These are phyloP conservation scores for Starmerella davenportii DNA, from an alignment of 805 yeast genomes.

Conservation along the genomic window DNA sequence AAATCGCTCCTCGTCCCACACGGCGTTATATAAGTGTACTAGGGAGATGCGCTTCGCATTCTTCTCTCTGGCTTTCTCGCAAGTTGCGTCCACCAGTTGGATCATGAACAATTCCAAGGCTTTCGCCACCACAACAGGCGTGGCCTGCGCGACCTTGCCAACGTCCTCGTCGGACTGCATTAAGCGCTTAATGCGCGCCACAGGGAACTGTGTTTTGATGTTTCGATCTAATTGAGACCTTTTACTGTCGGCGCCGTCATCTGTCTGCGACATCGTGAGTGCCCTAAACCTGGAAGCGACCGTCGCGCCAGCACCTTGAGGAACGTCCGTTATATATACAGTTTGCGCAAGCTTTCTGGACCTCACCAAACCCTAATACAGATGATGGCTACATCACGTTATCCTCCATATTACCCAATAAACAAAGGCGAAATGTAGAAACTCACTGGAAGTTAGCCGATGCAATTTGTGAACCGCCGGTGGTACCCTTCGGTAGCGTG, in stretches of 20 bases:
- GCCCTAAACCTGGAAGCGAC: not conserved
- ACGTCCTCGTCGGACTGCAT: slow-evolving; percentile 98
- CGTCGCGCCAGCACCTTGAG: not conserved
- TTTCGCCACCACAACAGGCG: slow-evolving; percentile 94
- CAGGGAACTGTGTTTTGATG: slow-evolving; percentile 29
- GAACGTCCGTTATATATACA: not conserved
- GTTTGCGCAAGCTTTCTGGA: not conserved
- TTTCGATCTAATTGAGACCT: slow-evolving; percentile 17
- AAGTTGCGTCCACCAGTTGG: slow-evolving; percentile 67
- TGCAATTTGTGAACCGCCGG: no score
- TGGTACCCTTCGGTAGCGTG: no score
- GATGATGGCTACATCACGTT: not conserved
- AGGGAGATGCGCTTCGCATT: slow-evolving; percentile 72
- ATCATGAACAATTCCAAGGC: slow-evolving; percentile 87
- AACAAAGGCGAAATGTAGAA: not conserved
- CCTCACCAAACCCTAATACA: not conserved
- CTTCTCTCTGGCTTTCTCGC: slow-evolving; percentile 52
- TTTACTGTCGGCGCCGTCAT: not conserved
- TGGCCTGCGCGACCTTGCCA: slow-evolving; percentile 96
- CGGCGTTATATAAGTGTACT: slow-evolving; percentile 67
- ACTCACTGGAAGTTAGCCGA: not conserved
- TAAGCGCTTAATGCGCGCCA: slow-evolving; percentile 80
- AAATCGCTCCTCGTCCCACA: slow-evolving; percentile 70
- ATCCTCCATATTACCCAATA: not conserved
- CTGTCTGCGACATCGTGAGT: slow-evolving; percentile 5